These are phyloP conservation scores for Arxiozyma heterogenica DNA, from an alignment of 1,139 yeast species.

Conservation along the genomic window DNA sequence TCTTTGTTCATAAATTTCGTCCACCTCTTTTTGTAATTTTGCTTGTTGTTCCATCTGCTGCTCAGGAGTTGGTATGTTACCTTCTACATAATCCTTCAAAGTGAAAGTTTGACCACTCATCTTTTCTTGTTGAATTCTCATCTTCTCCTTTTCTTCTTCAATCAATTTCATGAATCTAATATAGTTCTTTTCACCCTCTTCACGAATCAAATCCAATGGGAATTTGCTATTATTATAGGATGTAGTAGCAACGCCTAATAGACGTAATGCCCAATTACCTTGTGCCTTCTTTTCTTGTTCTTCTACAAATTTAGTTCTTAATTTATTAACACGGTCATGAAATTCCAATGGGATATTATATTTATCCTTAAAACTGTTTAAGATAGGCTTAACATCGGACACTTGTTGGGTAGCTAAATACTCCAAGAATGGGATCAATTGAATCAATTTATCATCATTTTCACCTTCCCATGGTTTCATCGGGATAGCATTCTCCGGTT, in stretches of 20 bases:
- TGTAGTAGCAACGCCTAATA: slow-evolving; percentile 48
- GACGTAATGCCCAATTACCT: slow-evolving; percentile 47
- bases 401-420: slow-evolving; percentile 88
- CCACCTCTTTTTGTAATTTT: slow-evolving; percentile 39
- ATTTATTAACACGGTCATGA: slow-evolving; percentile 60
- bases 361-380: slow-evolving; percentile 61
- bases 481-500: slow-evolving; percentile 87
- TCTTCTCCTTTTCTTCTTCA: slow-evolving; percentile 81
- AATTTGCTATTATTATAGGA: slow-evolving; percentile 44
- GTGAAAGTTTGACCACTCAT: slow-evolving; percentile 64
- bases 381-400: slow-evolving; percentile 82
- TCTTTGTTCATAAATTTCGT: slow-evolving; percentile 27
- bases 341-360: slow-evolving; percentile 65
- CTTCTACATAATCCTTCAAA: slow-evolving; percentile 72
- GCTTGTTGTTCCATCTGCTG: slow-evolving; percentile 63
- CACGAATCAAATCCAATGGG: slow-evolving; percentile 86
- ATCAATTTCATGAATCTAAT: slow-evolving; percentile 74
- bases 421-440: slow-evolving; percentile 85
- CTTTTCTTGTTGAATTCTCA: slow-evolving; percentile 74
- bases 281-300: slow-evolving; percentile 49
- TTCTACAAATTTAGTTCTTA: slow-evolving; percentile 61
- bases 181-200: slow-evolving; percentile 87
- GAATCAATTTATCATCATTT: slow-evolving; percentile 69
- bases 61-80: slow-evolving; percentile 80
- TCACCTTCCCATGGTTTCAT: slow-evolving; percentile 80